Base-by-base conservation (phyloP, 768 basidiomycete genomes). In the Podaxis rugospora region DNA sequence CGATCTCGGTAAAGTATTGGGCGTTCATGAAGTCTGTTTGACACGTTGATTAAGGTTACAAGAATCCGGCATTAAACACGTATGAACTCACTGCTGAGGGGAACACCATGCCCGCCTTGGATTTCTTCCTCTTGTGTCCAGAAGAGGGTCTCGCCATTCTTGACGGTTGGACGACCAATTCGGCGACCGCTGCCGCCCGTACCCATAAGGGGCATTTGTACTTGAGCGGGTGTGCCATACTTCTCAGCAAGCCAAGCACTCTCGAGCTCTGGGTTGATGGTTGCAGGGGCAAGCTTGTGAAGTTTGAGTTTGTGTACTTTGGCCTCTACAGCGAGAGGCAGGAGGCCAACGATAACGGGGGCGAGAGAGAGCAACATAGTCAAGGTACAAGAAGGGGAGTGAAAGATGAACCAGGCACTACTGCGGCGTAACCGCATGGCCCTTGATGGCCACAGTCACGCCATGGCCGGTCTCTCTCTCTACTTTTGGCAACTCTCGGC, bases 21-120 rank as follows among this genome's bases (percentile, higher is more conserved):
- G 97, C 95, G 72, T 98, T 98, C 87, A 95, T 87, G 77, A 93
- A 98, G 80, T 98, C 95, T 97, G 59, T 16, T 47, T 21, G 56
- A 55, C 21, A 4, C 36, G 59, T 57, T 64, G 50, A 51, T 59
- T 65, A 42, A 46, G 0, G n/a, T 28, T 21, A 23, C 16, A 10
- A 23, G 9, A 4, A 23, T 49, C 21, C 23, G 47, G 32, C 42
- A 50, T 18, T 44, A n/a, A 57, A 37, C 27, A 35, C 23, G 49
- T 35, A 5, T 66, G n/a, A 32, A 80, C 92, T 64, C 68, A 96
- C 96, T 97, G 69, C 81, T 88, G 49, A 99, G 81, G 64, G 97
- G 96, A 55, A 98, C 91, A 40, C 76, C 74, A 72, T 98, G 96
- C 39, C 93, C 94, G 58, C 86, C 90, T 55, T 87, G 83, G 62